Conservation (phyloP, 2,329 filamentous ascomycete species). For the Phyllosticta citrichinensis region DNA sequence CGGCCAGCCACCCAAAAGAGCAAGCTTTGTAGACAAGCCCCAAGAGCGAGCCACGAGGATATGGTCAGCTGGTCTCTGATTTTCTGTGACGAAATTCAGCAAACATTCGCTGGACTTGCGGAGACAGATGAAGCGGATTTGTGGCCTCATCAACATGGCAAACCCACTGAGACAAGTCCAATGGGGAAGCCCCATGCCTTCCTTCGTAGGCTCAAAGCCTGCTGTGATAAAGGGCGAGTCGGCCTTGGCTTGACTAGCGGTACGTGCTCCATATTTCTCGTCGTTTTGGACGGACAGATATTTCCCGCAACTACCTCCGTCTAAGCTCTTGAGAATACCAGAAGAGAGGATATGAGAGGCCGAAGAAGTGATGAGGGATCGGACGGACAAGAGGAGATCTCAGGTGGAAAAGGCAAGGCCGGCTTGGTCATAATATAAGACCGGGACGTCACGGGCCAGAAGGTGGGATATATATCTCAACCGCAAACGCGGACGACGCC, state of each 20-base stretch:
- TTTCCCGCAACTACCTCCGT: too few species aligned
- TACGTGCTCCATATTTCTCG: neutral
- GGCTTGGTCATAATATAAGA: too few species aligned
- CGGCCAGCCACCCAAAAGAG: constrained; percentile 26
- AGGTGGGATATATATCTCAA: too few species aligned
- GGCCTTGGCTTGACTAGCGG: neutral
- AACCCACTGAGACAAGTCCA: neutral
- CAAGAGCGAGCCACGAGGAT: constrained; percentile 33
- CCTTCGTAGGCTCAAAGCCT: neutral
- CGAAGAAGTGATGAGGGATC: too few species aligned
- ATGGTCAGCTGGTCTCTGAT: constrained; percentile 19
- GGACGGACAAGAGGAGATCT: too few species aligned
- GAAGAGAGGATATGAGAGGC: too few species aligned
- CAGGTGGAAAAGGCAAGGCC: too few species aligned
- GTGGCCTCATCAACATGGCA: neutral
- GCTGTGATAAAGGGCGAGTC: neutral
- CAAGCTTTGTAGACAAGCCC: constrained; percentile 29
- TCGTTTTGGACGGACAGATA: too few species aligned
- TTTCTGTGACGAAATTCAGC: neutral
- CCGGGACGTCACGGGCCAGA: too few species aligned
- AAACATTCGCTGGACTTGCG: neutral
- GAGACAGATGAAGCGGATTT: neutral
- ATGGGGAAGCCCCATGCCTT: constrained; percentile 5
- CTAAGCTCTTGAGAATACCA: too few species aligned
- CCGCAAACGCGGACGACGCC: too few species aligned